A percentile compares a stretch with the other conserved stretches of the same genome.
These are phyloP conservation scores for Eucalyptus caleyi DNA, from an alignment of 345 rosid species.

Conservation along the genomic window DNA sequence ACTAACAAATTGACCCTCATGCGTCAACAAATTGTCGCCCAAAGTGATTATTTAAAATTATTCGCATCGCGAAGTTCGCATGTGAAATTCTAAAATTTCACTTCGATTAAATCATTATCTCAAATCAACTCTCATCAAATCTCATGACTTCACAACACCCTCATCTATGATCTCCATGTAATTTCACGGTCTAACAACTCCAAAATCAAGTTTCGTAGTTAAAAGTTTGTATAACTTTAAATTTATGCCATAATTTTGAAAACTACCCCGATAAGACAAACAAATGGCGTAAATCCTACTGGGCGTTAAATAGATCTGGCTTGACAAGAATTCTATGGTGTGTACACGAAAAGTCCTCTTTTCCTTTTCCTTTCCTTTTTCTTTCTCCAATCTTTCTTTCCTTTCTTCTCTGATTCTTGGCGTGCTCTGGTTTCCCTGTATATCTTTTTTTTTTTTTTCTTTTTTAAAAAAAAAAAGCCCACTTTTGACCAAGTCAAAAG, in stretches of 20 bases:
- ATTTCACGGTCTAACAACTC: accelerated
- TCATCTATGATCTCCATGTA: accelerated
- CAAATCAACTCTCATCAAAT: no score
- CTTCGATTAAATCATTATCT: accelerated
- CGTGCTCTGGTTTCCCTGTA: no score
- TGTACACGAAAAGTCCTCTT: accelerated
- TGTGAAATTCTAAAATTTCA: accelerated
- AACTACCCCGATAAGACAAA: accelerated
- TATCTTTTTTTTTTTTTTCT: no score
- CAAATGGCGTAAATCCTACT: accelerated
- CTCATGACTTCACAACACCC: accelerated
- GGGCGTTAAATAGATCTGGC: accelerated
- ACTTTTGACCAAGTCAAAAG: no score
- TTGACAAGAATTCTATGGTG: not conserved
- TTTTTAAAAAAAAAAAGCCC: no score
- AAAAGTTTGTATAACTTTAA: no score
- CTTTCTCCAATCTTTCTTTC: no score
- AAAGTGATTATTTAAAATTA: accelerated
- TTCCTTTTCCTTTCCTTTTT: no score
- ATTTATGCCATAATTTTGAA: no score
- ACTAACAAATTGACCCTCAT: accelerated
- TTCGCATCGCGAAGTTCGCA: accelerated
- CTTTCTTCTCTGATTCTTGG: no score
- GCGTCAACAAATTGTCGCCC: accelerated
- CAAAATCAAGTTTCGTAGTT: accelerated